Conservation (phyloP, 768 basidiomycete genomes). For the Grammothele lineata region DNA sequence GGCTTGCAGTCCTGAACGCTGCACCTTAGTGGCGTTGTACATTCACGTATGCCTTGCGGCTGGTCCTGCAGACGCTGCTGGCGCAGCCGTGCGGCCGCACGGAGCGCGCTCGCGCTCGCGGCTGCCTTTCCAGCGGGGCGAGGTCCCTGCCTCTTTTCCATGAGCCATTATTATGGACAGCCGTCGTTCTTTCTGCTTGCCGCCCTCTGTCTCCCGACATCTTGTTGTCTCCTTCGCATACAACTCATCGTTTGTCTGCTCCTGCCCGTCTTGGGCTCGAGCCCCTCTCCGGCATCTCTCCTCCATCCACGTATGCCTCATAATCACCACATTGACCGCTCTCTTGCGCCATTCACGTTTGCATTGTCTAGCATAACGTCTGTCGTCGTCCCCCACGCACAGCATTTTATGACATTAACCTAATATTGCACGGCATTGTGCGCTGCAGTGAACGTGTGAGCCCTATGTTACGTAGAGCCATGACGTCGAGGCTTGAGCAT, state of each 20-base stretch:
- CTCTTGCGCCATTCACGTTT: neutral
- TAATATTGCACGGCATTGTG: conserved; percentile 9
- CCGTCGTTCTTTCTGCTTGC: no score
- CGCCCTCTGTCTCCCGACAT: conserved; percentile 8
- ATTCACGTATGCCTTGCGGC: conserved; percentile 8
- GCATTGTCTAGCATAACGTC: conserved; percentile 13
- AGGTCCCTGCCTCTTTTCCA: no score
- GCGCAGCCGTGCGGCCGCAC: neutral
- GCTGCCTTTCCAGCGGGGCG: no score
- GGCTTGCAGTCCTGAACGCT: neutral
- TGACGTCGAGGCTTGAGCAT: no score
- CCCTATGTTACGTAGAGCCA: no score
- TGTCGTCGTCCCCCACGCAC: conserved; percentile 16
- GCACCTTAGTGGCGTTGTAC: neutral
- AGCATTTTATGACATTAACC: conserved; percentile 16
- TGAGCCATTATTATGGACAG: no score
- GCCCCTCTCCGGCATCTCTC: no score
- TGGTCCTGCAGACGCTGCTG: conserved; percentile 6
- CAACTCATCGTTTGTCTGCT: no score
- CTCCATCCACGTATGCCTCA: conserved; percentile 1
- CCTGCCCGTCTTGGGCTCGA: no score
- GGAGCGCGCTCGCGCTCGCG: no score
- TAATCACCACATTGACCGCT: neutral
- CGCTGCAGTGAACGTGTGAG: neutral
- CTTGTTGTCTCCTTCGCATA: no score